Conservation (phyloP, 441 rosid species). For the Breynia disticha region DNA sequence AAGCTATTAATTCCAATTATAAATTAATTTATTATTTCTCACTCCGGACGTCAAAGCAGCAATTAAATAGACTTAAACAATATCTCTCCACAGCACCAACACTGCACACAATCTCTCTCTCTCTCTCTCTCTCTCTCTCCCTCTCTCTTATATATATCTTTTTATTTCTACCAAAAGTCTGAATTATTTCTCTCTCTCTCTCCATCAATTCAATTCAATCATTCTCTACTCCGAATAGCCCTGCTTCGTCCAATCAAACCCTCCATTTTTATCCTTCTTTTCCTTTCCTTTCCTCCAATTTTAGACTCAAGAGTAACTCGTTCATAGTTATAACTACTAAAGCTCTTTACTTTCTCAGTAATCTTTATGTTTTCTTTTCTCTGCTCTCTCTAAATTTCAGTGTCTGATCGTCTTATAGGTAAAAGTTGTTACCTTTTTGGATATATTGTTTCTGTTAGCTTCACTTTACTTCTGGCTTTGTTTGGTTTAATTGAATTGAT, state of each 20-base stretch:
- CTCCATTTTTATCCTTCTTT: too few relatives aligned
- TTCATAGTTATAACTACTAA: slow-evolving; percentile 21
- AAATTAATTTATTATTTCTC: too few relatives aligned
- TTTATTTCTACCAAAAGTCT: neutral
- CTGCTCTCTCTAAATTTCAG: neutral
- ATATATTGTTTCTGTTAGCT: slow-evolving; percentile 7
- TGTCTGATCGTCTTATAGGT: slow-evolving; percentile 12
- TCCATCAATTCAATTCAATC: slow-evolving; percentile 25
- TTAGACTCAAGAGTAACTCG: neutral
- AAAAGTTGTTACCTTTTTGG: slow-evolving; percentile 1
- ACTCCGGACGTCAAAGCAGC: slow-evolving; percentile 39
- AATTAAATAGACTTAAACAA: slow-evolving; percentile 44
- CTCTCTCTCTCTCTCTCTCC: too few relatives aligned
- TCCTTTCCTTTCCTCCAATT: slow-evolving; percentile 2
- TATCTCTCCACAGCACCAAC: slow-evolving; percentile 1
- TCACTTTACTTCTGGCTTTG: neutral
- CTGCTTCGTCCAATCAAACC: too few relatives aligned
- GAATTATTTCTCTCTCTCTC: neutral
- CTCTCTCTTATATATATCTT: neutral
- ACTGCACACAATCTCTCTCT: neutral
- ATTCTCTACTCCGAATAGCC: slow-evolving; percentile 21
- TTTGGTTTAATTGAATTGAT: slow-evolving; percentile 8
- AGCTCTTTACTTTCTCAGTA: neutral
- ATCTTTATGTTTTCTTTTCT: neutral
- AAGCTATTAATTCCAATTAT: too few relatives aligned